Percentiles rank a stretch among this genome's conserved stretches.
Evolutionary conservation across 2,329 filamentous ascomycete species (phyloP).

Genomic region (Aspergillus sp.): DNA sequence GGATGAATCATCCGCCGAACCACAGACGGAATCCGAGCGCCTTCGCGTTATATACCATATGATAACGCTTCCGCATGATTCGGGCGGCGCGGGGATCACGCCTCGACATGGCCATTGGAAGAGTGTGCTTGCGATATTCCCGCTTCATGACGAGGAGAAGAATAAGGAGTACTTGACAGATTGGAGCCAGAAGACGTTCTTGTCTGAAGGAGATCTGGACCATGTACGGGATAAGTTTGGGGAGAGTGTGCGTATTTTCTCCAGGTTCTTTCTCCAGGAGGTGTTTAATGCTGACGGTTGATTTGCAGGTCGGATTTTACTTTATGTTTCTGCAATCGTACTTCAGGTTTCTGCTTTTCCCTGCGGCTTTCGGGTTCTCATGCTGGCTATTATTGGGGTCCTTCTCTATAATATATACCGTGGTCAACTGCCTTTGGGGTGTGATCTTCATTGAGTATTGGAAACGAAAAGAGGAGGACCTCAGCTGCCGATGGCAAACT

Average conservation of each 20-base stretch:
- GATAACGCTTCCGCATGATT: conserved; percentile 69
- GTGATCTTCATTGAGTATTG: conserved; percentile 93
- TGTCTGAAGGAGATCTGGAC: conserved; percentile 65
- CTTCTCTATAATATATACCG: conserved; percentile 79
- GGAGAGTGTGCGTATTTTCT: conserved; percentile 48
- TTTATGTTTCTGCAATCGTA: conserved; percentile 96
- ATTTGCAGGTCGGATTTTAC: conserved; percentile 76
- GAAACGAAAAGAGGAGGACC: conserved; percentile 88
- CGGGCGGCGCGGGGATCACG: conserved; percentile 78
- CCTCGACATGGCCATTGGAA: conserved; percentile 70
- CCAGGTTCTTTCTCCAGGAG: neutral
- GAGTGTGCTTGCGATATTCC: conserved; percentile 72
- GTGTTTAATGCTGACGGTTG: neutral
- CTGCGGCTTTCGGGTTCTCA: conserved; percentile 74
- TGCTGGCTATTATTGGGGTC: conserved; percentile 80
- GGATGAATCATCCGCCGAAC: conserved; percentile 70
- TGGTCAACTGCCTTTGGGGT: conserved; percentile 80
- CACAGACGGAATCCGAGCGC: conserved; percentile 84
- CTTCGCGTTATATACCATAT: conserved; percentile 84
- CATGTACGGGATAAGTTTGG: conserved; percentile 76
- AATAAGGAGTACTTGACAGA: conserved; percentile 76
- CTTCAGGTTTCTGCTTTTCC: conserved; percentile 80
- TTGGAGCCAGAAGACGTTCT: conserved; percentile 59
- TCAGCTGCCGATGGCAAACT: conserved; percentile 88
- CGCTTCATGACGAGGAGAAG: conserved; percentile 74